Evolutionary conservation across 1,284 basidiomycete genomes (phyloP).

Genomic region (Rhodotorula sp.): DNA sequence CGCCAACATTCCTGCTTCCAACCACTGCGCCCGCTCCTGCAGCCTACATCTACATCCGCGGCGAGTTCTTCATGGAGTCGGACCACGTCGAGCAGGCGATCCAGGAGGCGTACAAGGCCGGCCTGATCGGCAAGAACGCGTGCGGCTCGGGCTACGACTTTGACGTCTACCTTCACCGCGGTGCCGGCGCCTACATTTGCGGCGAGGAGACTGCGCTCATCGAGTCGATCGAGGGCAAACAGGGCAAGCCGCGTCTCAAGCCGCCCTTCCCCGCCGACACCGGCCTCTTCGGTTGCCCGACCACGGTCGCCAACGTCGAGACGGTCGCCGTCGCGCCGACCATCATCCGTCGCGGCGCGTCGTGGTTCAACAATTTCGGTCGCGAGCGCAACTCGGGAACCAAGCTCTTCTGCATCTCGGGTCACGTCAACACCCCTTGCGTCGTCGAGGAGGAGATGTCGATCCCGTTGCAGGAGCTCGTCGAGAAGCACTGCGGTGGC

Average conservation of each 20-base stretch:
- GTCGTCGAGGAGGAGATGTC: conserved; percentile 99
- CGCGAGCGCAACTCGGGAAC: conserved; percentile 91
- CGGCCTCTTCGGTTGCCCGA: conserved; percentile 92
- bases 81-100: conserved; percentile 91
- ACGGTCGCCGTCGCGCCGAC: conserved; percentile 97
- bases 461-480: conserved; percentile 86
- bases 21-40: not conserved
- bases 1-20: not conserved
- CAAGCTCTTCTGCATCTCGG: conserved; percentile 92
- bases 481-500: conserved; percentile 97
- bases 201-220: conserved; percentile 98
- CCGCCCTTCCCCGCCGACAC: conserved; percentile 99
- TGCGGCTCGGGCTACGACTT: conserved; percentile 91
- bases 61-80: conserved; percentile 96
- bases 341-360: conserved; percentile 82
- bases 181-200: conserved; percentile 97
- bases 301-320: conserved; percentile 97
- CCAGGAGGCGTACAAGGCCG: conserved; percentile 87
- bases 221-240: conserved; percentile 93
- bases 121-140: conserved; percentile 88
- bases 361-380: conserved; percentile 94
- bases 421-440: conserved; percentile 97
- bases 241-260: conserved; percentile 96
- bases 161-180: conserved; percentile 95
- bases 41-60: conserved; percentile 98